Evolutionary conservation across 345 rosid species (phyloP).

Genomic region (Salix dunnii): DNA sequence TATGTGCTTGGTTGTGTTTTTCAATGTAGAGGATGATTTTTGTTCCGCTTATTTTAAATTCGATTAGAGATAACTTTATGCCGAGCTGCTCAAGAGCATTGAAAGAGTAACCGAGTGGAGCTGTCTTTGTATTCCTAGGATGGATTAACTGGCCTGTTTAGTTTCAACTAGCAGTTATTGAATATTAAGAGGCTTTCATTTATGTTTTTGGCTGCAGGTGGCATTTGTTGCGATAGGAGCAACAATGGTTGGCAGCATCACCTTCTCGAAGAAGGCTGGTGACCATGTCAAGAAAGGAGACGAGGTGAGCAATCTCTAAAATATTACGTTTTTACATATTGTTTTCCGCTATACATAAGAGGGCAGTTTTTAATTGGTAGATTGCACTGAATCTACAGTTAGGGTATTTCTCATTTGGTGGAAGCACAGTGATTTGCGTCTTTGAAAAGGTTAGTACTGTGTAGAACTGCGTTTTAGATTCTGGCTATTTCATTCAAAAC

Average conservation of each 20-base stretch:
- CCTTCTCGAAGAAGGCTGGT: constrained; percentile 54
- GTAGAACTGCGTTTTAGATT: background rate
- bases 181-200: background rate
- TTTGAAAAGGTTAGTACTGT: constrained; percentile 67
- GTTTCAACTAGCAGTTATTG: background rate
- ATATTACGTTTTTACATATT: background rate
- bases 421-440: constrained; percentile 86
- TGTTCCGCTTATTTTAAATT: background rate
- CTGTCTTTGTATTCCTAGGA: background rate
- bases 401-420: constrained; percentile 91
- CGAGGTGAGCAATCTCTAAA: constrained; percentile 44
- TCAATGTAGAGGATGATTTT: background rate
- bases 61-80: background rate
- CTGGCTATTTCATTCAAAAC: background rate
- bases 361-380: background rate
- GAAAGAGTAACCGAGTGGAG: background rate
- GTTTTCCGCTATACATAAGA: background rate
- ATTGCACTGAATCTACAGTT: constrained; percentile 39
- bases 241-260: constrained; percentile 94
- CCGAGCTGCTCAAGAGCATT: background rate
- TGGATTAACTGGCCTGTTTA: background rate
- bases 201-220: constrained; percentile 45
- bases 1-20: background rate
- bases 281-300: constrained; percentile 78
- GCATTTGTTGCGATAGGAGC: constrained; percentile 96